Evolutionary conservation across 2,329 filamentous ascomycete genomes (phyloP).

Genomic region (Coniochaeta pulveracea): DNA sequence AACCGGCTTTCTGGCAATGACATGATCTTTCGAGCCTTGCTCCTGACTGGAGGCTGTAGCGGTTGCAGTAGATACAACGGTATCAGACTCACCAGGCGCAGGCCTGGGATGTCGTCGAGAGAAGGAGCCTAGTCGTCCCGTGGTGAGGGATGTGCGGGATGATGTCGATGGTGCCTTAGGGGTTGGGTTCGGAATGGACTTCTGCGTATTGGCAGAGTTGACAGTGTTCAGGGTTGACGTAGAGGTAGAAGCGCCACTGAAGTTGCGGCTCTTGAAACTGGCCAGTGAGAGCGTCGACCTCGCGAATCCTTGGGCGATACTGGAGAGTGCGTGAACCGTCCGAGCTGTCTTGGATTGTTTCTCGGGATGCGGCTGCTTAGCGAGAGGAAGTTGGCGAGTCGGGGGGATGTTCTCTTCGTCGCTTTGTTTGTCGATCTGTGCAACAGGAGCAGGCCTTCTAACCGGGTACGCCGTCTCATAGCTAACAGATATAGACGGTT

Average conservation of each 20-base stretch:
- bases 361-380: not conserved
- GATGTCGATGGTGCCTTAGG: constrained; percentile 5
- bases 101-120: no score
- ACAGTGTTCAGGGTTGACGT: no score
- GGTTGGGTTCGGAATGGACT: no score
- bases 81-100: no score
- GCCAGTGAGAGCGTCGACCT: constrained; percentile 9
- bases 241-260: constrained; percentile 5
- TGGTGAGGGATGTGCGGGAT: constrained; percentile 11
- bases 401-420: constrained; percentile 1
- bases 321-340: constrained; percentile 10
- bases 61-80: no score
- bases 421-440: not conserved
- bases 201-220: no score
- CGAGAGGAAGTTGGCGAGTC: not conserved
- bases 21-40: no score
- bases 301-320: constrained; percentile 11
- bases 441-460: not conserved
- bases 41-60: no score
- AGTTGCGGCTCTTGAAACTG: constrained; percentile 7
- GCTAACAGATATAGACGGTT: not conserved
- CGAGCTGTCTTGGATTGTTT: constrained; percentile 10
- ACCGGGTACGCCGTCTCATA: constrained; percentile 2
- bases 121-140: no score
- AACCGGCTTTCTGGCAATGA: no score